These are phyloP conservation scores for Exophiala lecanii-corni DNA, from an alignment of 2,329 filamentous ascomycete species.

Conservation along the genomic window DNA sequence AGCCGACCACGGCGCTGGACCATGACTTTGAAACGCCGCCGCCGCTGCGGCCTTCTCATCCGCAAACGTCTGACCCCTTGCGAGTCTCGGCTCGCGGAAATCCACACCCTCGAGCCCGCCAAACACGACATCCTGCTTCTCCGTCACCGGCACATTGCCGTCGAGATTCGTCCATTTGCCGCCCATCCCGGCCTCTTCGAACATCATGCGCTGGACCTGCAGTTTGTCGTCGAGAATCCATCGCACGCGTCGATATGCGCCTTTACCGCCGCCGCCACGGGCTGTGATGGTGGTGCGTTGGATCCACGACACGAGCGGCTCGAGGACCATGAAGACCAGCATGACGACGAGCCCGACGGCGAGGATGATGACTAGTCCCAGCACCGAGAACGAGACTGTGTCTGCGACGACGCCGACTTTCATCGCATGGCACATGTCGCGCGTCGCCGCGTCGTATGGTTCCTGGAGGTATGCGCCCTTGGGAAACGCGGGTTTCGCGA, in stretches of 20 bases:
- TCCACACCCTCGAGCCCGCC: conserved; percentile 3
- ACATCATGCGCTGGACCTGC: conserved; percentile 27
- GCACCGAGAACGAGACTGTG: conserved; percentile 24
- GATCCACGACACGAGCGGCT: conserved; percentile 14
- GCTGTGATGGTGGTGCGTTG: conserved; percentile 5
- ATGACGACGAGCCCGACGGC: conserved; percentile 22
- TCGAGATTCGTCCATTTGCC: conserved; percentile 8
- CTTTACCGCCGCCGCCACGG: background rate
- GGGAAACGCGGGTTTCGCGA: conserved; percentile 1
- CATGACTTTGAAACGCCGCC: too few species aligned
- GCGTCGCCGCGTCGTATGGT: background rate
- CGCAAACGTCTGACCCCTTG: background rate
- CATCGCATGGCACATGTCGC: conserved; percentile 21
- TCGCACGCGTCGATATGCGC: conserved; percentile 15
- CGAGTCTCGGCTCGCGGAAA: background rate
- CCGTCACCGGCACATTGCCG: conserved; percentile 3
- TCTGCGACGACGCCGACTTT: conserved; percentile 16
- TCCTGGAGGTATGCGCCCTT: conserved; percentile 6
- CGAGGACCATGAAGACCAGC: conserved; percentile 16
- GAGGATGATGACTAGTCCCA: conserved; percentile 26
- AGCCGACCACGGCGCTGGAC: too few species aligned
- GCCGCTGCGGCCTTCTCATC: too few species aligned
- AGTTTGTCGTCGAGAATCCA: conserved; percentile 26
- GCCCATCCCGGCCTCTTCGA: conserved; percentile 23
- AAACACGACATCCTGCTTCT: conserved; percentile 3